Conservation (phyloP, 179 eudicot genomes). For the Actinidia polygama region DNA sequence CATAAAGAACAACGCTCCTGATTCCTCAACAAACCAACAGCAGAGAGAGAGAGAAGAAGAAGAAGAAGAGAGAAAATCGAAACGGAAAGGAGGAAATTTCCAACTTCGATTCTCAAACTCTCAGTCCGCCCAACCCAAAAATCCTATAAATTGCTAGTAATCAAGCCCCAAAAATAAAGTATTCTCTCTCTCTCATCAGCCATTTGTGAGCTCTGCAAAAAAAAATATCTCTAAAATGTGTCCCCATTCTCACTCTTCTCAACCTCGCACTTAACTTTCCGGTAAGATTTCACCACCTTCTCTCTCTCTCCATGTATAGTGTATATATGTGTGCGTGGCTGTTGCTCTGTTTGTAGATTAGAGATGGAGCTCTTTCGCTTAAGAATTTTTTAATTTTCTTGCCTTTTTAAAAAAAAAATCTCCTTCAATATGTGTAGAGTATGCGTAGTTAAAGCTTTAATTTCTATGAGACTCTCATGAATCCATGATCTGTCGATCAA, state of each 20-base stretch:
- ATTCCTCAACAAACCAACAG: not conserved
- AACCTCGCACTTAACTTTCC: not conserved
- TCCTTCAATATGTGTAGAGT: not conserved
- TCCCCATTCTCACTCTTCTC: constrained; percentile 1
- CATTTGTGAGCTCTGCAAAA: not conserved
- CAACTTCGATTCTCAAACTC: not conserved
- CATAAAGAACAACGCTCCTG: not conserved
- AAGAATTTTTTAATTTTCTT: not conserved
- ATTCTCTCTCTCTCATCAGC: not conserved
- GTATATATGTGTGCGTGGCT: not conserved
- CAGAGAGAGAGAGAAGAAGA: not conserved
- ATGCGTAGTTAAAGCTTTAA: not conserved
- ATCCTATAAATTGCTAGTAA: not conserved
- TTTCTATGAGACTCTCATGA: not conserved
- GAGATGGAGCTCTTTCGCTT: not conserved
- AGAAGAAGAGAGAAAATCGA: not conserved
- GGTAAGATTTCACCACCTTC: not conserved
- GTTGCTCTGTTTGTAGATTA: not conserved
- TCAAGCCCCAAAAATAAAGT: not conserved
- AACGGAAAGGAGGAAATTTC: not conserved
- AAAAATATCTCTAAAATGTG: not conserved
- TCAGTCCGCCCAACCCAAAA: not conserved
- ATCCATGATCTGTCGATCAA: not conserved
- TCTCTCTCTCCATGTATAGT: not conserved
- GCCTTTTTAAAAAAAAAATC: not conserved